phyloP scores from a whole-genome alignment of 306 rosid species.

The Mimosa bimucronata region DNA sequence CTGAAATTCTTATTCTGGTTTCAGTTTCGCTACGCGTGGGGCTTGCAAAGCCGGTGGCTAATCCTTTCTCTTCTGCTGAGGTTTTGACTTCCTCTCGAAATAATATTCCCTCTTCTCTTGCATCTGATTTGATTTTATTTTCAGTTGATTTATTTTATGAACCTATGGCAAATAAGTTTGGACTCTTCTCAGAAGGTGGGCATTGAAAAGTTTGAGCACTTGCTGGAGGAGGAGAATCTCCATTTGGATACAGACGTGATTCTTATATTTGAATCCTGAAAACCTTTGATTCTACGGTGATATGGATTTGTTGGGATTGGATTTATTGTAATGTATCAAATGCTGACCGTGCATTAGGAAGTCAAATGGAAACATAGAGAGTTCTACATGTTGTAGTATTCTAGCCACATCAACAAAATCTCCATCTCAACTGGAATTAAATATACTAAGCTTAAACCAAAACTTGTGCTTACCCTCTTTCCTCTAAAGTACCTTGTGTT shows the following conservation, averaged over 20 bases:
- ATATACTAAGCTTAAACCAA: not conserved
- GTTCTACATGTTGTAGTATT: no score
- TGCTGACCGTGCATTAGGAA: no score
- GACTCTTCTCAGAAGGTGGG: constrained; percentile 63
- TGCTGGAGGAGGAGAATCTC: constrained; percentile 72
- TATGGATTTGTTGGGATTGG: no score
- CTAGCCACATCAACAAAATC: not conserved
- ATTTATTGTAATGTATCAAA: no score
- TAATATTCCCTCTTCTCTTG: not conserved
- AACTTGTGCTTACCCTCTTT: not conserved
- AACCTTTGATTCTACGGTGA: no score
- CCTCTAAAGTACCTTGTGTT: not conserved
- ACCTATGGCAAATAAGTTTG: constrained; percentile 46
- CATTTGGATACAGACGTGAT: constrained; percentile 72
- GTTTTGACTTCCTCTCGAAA: constrained; percentile 43
- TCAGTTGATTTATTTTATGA: not conserved
- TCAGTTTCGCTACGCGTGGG: constrained; percentile 69
- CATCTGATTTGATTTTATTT: not conserved
- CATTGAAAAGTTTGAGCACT: constrained; percentile 50
- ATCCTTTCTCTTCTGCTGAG: constrained; percentile 55
- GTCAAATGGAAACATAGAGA: no score
- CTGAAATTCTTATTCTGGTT: constrained; percentile 18
- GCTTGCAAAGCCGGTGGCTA: constrained; percentile 54
- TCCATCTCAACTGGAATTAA: not conserved
- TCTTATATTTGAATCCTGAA: not conserved